Conservation (phyloP, 2,329 filamentous ascomycete genomes). For the Fusarium tricinctum region DNA sequence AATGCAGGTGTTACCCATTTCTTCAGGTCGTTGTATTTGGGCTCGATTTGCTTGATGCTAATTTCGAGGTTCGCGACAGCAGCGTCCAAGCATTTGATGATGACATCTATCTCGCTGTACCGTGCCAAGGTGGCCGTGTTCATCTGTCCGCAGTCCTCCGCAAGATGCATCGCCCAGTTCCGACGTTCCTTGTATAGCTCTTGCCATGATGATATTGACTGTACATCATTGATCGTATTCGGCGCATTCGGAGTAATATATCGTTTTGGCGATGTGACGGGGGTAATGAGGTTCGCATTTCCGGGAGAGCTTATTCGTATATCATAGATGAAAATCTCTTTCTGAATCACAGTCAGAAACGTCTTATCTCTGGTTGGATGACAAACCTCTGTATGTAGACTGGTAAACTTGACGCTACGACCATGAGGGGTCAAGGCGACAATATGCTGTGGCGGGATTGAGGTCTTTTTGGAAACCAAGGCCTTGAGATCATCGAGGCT, state of each 20-base stretch:
- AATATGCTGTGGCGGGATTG: conserved; percentile 82
- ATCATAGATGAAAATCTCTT: conserved; percentile 93
- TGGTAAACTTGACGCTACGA: conserved; percentile 85
- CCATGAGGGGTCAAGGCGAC: conserved; percentile 89
- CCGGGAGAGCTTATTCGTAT: conserved; percentile 75
- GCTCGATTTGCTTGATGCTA: conserved; percentile 78
- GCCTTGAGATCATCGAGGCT: conserved; percentile 87
- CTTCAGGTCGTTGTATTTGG: conserved; percentile 78
- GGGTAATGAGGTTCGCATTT: conserved; percentile 60
- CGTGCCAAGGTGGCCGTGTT: conserved; percentile 73
- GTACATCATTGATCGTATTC: conserved; percentile 85
- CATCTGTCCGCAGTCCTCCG: conserved; percentile 77
- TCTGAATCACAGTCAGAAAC: conserved; percentile 63
- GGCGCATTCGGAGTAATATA: conserved; percentile 77
- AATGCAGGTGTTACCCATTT: conserved; percentile 78
- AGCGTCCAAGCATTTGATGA: conserved; percentile 84
- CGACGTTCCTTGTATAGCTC: conserved; percentile 84
- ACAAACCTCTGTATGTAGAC: conserved; percentile 80
- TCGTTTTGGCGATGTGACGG: conserved; percentile 66
- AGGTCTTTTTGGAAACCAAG: conserved; percentile 82
- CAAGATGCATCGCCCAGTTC: conserved; percentile 80
- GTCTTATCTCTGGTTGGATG: conserved; percentile 5
- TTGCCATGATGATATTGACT: conserved; percentile 89
- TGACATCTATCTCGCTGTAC: conserved; percentile 80
- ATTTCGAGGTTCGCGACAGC: conserved; percentile 87